Base-by-base conservation (phyloP, 768 basidiomycete species). In the Ramaria rubella region DNA sequence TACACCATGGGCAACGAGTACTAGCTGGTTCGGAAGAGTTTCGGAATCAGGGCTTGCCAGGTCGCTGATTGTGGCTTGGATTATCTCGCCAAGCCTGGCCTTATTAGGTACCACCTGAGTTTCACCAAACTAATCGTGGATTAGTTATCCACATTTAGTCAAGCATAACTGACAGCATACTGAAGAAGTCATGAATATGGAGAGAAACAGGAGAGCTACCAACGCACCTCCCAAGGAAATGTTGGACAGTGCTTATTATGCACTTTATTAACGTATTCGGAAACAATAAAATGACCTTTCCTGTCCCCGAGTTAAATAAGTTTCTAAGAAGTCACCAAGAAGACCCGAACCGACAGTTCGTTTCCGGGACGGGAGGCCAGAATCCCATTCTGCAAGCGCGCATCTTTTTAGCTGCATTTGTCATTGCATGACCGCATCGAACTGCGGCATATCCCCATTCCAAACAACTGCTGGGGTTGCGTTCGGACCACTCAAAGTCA, bases 391-490 rank as follows among this genome's bases (percentile, higher is more conserved):
- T 36, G 7, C 5, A 59, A 11, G 17, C 30, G 23, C 55, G 23
- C 33, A 49, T 26, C 4, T 33, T 5, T 55, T 36, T 19, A n/a
- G n/a, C n/a, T n/a, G n/a, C n/a, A n/a, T n/a, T n/a, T n/a, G n/a
- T 34, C 5, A 57, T 36, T 21, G 91, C 70, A 71, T 85, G 82
- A 0, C 79, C 81, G 63, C 86, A 89, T 26, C 87, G 74, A 44
- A 89, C 78, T 11, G 85, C 86, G 29, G 90, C 85, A 70, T 90
- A 91, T 1, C 89, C 89, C 82, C 85, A 91, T 68, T 90, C 90
- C 48, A 88, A 65, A 60, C 81, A 80, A 46, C 79, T 78, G 52
- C 80, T 79, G 52, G 81, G 75, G 62, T 87, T 87, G 55, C 83
- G 77, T 64, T 90, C 90, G 34, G 78, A 83, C 75, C 81, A 83